Conservation (phyloP, 352 stramenopile genomes). For the Blastocystis sp. region DNA sequence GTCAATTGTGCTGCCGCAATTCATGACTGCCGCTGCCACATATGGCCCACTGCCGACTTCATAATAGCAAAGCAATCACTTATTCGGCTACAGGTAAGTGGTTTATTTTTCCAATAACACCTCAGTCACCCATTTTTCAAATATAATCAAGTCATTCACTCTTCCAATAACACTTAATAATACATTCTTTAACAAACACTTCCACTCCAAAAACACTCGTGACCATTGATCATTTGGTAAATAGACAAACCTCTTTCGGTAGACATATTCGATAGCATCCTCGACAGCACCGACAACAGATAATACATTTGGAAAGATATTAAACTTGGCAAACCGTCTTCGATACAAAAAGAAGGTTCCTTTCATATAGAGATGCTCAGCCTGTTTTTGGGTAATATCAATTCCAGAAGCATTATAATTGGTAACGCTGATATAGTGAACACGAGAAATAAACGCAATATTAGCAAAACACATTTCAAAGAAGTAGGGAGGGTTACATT, state of each 20-base stretch:
- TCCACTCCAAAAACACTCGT: slow-evolving; percentile 16
- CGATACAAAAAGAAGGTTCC: slow-evolving; percentile 29
- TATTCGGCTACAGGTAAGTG: too few relatives aligned
- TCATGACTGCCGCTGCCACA: too few relatives aligned
- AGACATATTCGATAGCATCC: slow-evolving; percentile 7
- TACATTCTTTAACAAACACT: background rate
- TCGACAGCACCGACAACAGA: background rate
- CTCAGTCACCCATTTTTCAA: too few relatives aligned
- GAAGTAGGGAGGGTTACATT: slow-evolving; percentile 50
- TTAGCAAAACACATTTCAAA: slow-evolving; percentile 52
- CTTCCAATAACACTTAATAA: too few relatives aligned
- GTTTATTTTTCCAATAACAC: too few relatives aligned
- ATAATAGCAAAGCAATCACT: too few relatives aligned
- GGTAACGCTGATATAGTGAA: slow-evolving; percentile 44
- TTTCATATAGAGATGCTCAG: background rate
- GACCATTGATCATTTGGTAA: slow-evolving; percentile 26
- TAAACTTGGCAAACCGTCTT: slow-evolving; percentile 8
- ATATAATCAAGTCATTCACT: too few relatives aligned
- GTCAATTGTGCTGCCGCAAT: too few relatives aligned
- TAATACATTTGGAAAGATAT: slow-evolving; percentile 14
- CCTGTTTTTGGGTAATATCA: background rate
- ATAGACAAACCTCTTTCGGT: background rate
- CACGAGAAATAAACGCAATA: slow-evolving; percentile 1
- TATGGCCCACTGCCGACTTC: too few relatives aligned
- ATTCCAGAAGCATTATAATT: background rate